phyloP scores from a whole-genome alignment of 2,329 filamentous ascomycete genomes.

The Talaromyces sp. region DNA sequence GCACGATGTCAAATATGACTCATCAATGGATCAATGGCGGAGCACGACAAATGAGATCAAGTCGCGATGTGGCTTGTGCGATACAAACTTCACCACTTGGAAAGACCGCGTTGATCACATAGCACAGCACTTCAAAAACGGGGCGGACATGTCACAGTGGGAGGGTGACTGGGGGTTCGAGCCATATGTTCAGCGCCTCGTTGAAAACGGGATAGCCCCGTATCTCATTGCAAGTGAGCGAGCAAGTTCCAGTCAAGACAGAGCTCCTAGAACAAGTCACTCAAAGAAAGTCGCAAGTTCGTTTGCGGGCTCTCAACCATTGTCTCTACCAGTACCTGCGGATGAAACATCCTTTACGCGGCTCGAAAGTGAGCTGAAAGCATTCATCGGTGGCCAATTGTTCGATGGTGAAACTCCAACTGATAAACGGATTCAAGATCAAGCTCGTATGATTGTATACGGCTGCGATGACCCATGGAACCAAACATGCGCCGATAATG shows the following conservation, averaged over 20 bases:
- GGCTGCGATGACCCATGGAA: constrained; percentile 35
- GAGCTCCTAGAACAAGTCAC: constrained; percentile 14
- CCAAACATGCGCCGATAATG: constrained; percentile 44
- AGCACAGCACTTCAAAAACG: constrained; percentile 37
- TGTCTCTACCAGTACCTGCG: constrained; percentile 24
- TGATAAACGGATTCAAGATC: constrained; percentile 33
- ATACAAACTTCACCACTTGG: constrained; percentile 38
- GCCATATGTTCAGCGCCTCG: constrained; percentile 29
- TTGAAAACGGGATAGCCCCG: constrained; percentile 35
- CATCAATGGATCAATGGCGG: constrained; percentile 56
- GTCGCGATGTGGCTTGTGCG: constrained; percentile 44
- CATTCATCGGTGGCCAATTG: constrained; percentile 34
- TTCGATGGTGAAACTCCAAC: constrained; percentile 33
- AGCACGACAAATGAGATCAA: constrained; percentile 51
- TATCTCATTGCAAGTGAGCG: constrained; percentile 34
- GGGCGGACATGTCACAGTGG: constrained; percentile 36
- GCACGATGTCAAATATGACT: constrained; percentile 52
- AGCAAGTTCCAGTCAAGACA: constrained; percentile 31
- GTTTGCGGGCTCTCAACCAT: neutral
- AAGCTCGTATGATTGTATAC: constrained; percentile 33
- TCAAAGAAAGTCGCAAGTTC: constrained; percentile 3
- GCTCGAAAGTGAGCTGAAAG: constrained; percentile 37
- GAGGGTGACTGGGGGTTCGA: constrained; percentile 41
- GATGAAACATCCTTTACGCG: constrained; percentile 41
- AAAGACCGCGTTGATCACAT: constrained; percentile 41